Conservation (phyloP, 208 protist species). For the Kentomonas sorsogonicus region DNA sequence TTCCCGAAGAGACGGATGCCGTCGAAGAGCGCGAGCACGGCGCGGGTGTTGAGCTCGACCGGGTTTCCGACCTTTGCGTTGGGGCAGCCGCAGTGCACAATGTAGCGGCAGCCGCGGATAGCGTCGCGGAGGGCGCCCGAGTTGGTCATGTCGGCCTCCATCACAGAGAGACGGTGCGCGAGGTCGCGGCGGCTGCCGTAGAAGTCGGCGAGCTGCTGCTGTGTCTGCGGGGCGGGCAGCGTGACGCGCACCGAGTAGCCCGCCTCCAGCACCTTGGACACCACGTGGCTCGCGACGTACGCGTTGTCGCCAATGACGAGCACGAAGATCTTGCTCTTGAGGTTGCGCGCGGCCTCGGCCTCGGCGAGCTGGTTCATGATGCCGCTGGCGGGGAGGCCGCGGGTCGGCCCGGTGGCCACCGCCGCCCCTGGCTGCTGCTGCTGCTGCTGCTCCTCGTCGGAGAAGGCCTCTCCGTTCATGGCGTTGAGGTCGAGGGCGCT, state of each 20-base stretch:
- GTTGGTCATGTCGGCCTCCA: constrained; percentile 72
- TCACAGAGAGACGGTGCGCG: constrained; percentile 57
- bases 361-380: constrained; percentile 82
- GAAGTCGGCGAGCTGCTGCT: constrained; percentile 66
- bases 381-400: constrained; percentile 46
- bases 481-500: constrained; percentile 86
- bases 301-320: constrained; percentile 83
- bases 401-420: neutral
- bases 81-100: constrained; percentile 85
- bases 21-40: constrained; percentile 84
- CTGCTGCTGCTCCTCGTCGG: constrained; percentile 47
- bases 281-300: constrained; percentile 80
- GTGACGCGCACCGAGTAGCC: constrained; percentile 85
- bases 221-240: constrained; percentile 37
- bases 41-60: constrained; percentile 56
- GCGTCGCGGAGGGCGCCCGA: constrained; percentile 64
- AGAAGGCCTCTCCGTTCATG: constrained; percentile 46
- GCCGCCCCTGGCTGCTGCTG: constrained; percentile 7
- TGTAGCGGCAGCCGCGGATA: constrained; percentile 77
- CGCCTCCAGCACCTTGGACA: constrained; percentile 77
- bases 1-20: constrained; percentile 72
- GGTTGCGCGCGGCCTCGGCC: constrained; percentile 54
- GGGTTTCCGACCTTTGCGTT: constrained; percentile 27
- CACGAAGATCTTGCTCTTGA: constrained; percentile 78
- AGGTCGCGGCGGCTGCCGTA: constrained; percentile 59